Percentiles rank a stretch among this genome's conserved stretches.
Conservation (phyloP, 495 filamentous ascomycete species). For the Aspergillus biplanus region DNA sequence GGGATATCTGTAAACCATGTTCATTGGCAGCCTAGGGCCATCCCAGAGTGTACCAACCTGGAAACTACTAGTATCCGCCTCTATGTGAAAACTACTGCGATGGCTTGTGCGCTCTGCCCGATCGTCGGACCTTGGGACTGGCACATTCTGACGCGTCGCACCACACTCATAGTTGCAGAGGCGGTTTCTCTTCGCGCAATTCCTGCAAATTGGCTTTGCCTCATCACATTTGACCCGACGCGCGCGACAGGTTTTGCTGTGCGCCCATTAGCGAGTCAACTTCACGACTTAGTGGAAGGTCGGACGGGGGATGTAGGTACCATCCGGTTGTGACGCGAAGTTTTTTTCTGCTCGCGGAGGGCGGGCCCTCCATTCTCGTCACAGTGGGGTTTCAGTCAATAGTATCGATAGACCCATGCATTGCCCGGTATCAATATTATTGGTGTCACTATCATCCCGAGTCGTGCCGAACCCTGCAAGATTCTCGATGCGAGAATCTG, state of each 20-base stretch:
- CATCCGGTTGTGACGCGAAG: neutral
- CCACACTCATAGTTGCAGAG: neutral
- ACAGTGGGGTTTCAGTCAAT: too few relatives aligned
- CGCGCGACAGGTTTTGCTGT: slow-evolving; percentile 8
- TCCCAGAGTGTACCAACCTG: neutral
- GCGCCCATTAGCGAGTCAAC: neutral
- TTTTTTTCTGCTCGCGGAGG: neutral
- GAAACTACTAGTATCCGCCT: neutral
- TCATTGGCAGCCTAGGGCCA: neutral
- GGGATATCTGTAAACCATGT: neutral
- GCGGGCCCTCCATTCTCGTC: too few relatives aligned
- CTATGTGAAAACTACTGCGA: too few relatives aligned
- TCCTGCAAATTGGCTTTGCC: neutral
- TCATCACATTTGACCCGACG: slow-evolving; percentile 20
- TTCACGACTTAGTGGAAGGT: too few relatives aligned
- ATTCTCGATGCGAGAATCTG: too few relatives aligned
- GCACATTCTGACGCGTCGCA: neutral
- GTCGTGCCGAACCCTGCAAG: too few relatives aligned
- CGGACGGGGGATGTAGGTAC: neutral
- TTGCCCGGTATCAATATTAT: too few relatives aligned
- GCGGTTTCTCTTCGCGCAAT: slow-evolving; percentile 8
- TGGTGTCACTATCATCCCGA: too few relatives aligned
- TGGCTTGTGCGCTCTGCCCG: neutral
- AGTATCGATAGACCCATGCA: too few relatives aligned
- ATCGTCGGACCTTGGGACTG: neutral